Conservation (phyloP, 106 monocot species). For the Gastrodia elata region DNA sequence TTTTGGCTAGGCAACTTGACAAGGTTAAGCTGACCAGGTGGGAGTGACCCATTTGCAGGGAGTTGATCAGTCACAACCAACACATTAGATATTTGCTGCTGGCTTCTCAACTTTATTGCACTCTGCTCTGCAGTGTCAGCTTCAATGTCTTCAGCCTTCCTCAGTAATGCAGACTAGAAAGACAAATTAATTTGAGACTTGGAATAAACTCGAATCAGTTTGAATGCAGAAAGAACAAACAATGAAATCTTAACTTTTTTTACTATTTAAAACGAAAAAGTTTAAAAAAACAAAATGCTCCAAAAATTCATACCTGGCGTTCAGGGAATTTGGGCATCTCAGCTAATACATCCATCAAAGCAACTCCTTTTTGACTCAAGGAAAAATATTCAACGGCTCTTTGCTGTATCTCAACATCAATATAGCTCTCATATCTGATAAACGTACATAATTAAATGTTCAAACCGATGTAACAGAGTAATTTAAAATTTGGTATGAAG, state of each 20-base stretch:
- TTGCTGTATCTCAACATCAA: constrained; percentile 98
- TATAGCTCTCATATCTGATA: constrained; percentile 82
- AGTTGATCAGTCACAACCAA: constrained; percentile 77
- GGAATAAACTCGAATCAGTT: neutral
- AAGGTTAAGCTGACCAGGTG: constrained; percentile 53
- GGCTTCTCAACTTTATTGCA: constrained; percentile 82
- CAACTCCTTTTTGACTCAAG: constrained; percentile 76
- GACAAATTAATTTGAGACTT: neutral
- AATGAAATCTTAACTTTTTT: neutral
- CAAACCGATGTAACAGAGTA: neutral
- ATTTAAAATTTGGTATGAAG: neutral
- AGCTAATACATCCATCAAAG: constrained; percentile 77
- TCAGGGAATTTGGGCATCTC: constrained; percentile 99
- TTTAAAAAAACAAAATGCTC: neutral
- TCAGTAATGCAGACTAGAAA: constrained; percentile 67
- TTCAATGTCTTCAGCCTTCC: constrained; percentile 87
- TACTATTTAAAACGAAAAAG: neutral
- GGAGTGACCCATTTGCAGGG: constrained; percentile 57
- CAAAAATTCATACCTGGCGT: constrained; percentile 52
- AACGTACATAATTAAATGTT: neutral
- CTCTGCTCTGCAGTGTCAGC: constrained; percentile 97
- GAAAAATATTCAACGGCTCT: constrained; percentile 98
- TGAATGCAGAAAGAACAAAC: neutral
- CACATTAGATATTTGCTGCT: constrained; percentile 89
- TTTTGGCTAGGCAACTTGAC: constrained; percentile 67